These are phyloP conservation scores for Lagenidium giganteum DNA, from an alignment of 352 stramenopile species.

Conservation along the genomic window DNA sequence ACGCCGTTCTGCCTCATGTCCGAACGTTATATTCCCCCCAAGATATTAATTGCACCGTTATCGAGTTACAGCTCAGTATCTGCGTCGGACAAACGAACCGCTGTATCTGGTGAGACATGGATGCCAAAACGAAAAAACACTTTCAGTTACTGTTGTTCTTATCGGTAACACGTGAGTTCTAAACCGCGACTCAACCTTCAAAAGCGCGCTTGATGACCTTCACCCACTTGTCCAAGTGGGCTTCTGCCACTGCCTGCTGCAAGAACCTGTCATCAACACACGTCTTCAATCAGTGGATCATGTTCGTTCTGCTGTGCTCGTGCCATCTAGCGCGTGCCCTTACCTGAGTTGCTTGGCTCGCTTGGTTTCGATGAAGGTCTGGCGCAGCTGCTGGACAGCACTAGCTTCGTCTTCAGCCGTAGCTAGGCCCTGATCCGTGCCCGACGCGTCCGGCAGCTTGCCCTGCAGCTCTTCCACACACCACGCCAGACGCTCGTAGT, in stretches of 20 bases:
- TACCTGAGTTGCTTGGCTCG: slow-evolving; percentile 39
- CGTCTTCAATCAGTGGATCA: neutral
- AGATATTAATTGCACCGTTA: no score
- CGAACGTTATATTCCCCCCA: no score
- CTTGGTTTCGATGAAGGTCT: slow-evolving; percentile 37
- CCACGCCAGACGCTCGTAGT: slow-evolving; percentile 63
- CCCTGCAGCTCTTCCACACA: slow-evolving; percentile 60
- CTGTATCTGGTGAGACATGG: no score
- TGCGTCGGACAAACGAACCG: no score
- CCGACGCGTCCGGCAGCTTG: slow-evolving; percentile 32
- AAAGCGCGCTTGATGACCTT: slow-evolving; percentile 28
- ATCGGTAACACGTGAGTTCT: no score
- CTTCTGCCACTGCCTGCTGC: slow-evolving; percentile 51
- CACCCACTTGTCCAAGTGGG: slow-evolving; percentile 40
- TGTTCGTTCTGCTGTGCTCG: neutral
- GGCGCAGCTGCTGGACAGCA: slow-evolving; percentile 26
- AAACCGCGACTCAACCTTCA: no score
- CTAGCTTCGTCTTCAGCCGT: slow-evolving; percentile 11
- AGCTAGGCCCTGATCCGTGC: slow-evolving; percentile 13
- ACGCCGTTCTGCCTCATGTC: no score
- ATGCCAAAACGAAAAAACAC: no score
- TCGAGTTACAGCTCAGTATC: no score
- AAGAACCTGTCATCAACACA: slow-evolving; percentile 22
- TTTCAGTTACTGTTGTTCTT: no score
- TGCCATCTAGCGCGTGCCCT: neutral